These are phyloP conservation scores for Graphiopsis chlorocephala DNA, from an alignment of 2,329 filamentous ascomycete genomes.

Conservation along the genomic window DNA sequence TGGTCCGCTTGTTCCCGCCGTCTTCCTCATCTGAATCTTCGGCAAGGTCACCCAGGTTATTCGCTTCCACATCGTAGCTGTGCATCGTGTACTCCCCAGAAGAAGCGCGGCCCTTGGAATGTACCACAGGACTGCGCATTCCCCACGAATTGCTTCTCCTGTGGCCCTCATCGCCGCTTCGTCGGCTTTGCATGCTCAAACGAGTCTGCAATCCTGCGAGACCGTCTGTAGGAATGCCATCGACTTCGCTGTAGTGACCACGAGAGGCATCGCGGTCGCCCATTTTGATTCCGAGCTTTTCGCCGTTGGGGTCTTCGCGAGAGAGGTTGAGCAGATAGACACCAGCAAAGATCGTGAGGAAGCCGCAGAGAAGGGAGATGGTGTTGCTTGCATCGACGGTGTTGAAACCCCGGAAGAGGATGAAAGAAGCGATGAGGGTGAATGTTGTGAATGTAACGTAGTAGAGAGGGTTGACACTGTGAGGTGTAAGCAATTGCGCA, in stretches of 20 bases:
- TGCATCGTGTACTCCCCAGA: conserved; percentile 71
- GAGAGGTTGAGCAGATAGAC: conserved; percentile 97
- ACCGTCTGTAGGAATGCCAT: conserved; percentile 86
- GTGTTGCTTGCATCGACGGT: conserved; percentile 89
- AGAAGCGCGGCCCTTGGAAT: conserved; percentile 40
- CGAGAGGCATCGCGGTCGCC: conserved; percentile 48
- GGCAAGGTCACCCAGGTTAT: conserved; percentile 67
- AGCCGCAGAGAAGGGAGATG: conserved; percentile 86
- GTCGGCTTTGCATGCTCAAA: conserved; percentile 84
- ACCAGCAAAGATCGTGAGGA: conserved; percentile 90
- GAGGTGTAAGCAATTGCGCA: neutral
- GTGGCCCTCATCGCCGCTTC: conserved; percentile 59
- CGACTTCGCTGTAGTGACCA: conserved; percentile 50
- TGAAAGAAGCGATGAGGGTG: conserved; percentile 90
- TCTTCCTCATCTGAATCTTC: conserved; percentile 70
- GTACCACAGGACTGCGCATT: conserved; percentile 44
- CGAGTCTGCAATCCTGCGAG: conserved; percentile 86
- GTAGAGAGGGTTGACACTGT: conserved; percentile 89
- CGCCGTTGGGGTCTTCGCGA: conserved; percentile 81
- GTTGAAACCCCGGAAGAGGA: conserved; percentile 94
- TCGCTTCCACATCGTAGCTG: conserved; percentile 82
- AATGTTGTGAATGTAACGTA: conserved; percentile 97
- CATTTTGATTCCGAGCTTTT: conserved; percentile 54
- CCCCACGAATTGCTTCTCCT: conserved; percentile 56
- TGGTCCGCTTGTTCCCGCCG: conserved; percentile 31